Conservation (phyloP, 805 yeast species). For the Schizosaccharomyces cryophilus region DNA sequence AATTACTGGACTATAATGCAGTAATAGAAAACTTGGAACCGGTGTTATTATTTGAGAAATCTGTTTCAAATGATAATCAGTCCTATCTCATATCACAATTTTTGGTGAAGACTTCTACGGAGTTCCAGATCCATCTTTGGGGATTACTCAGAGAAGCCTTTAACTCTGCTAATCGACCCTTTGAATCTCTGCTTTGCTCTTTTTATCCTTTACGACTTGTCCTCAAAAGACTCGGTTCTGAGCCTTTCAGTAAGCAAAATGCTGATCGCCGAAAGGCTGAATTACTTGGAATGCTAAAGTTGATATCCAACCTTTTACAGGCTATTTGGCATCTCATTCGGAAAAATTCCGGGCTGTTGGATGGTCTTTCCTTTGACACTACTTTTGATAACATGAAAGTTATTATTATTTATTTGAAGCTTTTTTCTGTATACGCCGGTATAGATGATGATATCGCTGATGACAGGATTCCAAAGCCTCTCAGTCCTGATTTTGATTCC, state of each 20-base stretch:
- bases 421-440: not conserved
- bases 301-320: not conserved
- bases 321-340: not conserved
- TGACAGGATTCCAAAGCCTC: not conserved
- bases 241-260: not conserved
- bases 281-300: not conserved
- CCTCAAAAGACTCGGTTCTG: not conserved
- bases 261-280: constrained; percentile 1
- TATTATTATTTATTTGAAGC: not conserved
- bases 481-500: not conserved
- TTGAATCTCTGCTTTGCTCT: not conserved
- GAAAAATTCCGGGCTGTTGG: not conserved
- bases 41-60: constrained; percentile 17
- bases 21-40: constrained; percentile 21
- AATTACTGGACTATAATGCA: constrained; percentile 10
- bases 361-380: no score
- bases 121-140: constrained; percentile 46
- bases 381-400: not conserved
- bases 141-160: constrained; percentile 6
- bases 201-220: not conserved
- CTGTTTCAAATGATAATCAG: constrained; percentile 1
- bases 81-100: constrained; percentile 13
- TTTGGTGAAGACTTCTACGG: constrained; percentile 36
- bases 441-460: not conserved
- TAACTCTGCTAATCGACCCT: not conserved